These are phyloP conservation scores for Rhizomucor pusillus DNA, from an alignment of 371 early-diverging fungal genomes.

Conservation along the genomic window DNA sequence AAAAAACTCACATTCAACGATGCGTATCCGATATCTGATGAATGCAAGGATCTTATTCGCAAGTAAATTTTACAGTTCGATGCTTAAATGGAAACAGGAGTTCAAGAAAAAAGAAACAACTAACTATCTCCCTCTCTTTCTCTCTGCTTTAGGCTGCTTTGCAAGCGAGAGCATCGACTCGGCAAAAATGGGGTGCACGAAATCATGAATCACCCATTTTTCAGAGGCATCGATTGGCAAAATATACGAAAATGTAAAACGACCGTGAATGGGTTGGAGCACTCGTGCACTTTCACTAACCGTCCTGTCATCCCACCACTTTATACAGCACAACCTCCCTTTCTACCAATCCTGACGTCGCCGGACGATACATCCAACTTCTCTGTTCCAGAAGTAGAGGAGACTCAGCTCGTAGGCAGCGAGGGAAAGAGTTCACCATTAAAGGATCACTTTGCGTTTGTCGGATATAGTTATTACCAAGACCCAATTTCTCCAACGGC, in stretches of 20 bases:
- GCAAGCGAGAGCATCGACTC: constrained; percentile 71
- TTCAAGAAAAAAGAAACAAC: background rate
- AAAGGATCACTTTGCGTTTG: constrained; percentile 66
- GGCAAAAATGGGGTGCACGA: constrained; percentile 70
- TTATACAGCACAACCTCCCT: constrained; percentile 66
- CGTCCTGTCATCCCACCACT: background rate
- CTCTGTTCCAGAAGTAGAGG: constrained; percentile 66
- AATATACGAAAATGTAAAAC: constrained; percentile 50
- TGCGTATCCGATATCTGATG: constrained; percentile 59
- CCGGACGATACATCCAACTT: constrained; percentile 88
- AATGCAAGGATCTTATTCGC: constrained; percentile 79
- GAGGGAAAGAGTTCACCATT: constrained; percentile 28
- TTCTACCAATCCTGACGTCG: constrained; percentile 76
- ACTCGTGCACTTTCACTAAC: too few species aligned
- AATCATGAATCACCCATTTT: constrained; percentile 84
- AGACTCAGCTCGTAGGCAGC: constrained; percentile 23
- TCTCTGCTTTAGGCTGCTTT: constrained; percentile 65
- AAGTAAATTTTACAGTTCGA: constrained; percentile 40
- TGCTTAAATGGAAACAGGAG: constrained; percentile 2
- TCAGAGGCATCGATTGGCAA: constrained; percentile 77
- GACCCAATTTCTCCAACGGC: too few species aligned
- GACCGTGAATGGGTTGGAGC: too few species aligned
- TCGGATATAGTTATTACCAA: constrained; percentile 79
- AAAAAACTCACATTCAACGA: constrained; percentile 62
- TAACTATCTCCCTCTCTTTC: background rate